A percentile compares a stretch with the other conserved stretches of the same genome.
Conservation (phyloP, 2,329 filamentous ascomycete genomes). For the Beauveria rudraprayagi region DNA sequence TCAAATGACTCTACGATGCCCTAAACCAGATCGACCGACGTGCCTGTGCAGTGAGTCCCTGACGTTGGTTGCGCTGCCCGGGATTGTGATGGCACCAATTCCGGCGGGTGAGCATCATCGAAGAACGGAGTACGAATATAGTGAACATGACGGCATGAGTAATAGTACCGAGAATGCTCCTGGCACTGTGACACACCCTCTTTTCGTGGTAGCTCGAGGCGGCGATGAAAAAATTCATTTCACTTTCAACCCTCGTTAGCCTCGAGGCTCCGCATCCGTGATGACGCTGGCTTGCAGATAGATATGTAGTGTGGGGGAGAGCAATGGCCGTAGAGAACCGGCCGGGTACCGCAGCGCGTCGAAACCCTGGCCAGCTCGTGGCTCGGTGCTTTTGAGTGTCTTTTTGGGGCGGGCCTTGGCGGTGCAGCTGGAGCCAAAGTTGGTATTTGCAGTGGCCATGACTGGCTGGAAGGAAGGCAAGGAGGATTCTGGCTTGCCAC, state of each 20-base stretch:
- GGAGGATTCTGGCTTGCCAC: background rate
- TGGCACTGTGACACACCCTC: background rate
- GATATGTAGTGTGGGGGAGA: background rate
- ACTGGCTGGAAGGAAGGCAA: background rate
- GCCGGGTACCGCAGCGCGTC: background rate
- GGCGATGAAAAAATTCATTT: background rate
- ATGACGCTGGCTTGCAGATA: constrained; percentile 9
- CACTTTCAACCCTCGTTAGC: background rate
- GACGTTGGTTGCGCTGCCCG: background rate
- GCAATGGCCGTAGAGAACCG: background rate
- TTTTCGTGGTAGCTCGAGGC: background rate
- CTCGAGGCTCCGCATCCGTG: background rate
- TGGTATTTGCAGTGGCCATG: background rate
- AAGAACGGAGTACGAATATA: background rate
- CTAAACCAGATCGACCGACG: background rate
- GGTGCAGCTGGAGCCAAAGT: background rate
- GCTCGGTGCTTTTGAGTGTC: background rate
- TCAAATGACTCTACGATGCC: background rate
- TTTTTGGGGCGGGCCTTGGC: background rate
- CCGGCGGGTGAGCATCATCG: background rate
- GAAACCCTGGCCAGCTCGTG: background rate
- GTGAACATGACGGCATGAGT: background rate
- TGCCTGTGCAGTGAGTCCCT: background rate
- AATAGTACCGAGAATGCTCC: background rate
- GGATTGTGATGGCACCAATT: constrained; percentile 2